A percentile compares a stretch with the other conserved stretches of the same genome.
Evolutionary conservation across 805 yeast genomes (phyloP).

Genomic region (Saccharomycopsis schoenii): DNA sequence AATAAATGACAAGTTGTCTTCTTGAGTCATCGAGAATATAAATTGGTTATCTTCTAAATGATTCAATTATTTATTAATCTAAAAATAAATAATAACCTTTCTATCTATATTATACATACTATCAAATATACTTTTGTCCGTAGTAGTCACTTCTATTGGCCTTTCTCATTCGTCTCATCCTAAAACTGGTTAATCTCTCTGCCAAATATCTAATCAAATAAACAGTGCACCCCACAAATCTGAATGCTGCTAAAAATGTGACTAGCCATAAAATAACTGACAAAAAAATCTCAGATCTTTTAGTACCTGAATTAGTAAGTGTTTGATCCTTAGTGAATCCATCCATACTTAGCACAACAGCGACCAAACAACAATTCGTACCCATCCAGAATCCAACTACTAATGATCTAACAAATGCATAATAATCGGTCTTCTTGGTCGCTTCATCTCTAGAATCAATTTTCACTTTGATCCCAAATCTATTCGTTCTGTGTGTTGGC

Average conservation of each 20-base stretch:
- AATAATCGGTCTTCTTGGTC: slow-evolving; percentile 60
- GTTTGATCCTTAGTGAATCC: slow-evolving; percentile 33
- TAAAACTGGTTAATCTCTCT: neutral
- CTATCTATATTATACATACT: too few relatives aligned
- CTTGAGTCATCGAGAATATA: neutral
- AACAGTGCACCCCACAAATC: slow-evolving; percentile 65
- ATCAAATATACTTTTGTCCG: neutral
- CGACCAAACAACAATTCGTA: slow-evolving; percentile 72
- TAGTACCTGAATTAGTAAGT: slow-evolving; percentile 17
- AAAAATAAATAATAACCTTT: too few relatives aligned
- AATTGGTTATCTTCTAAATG: neutral
- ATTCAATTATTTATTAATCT: too few relatives aligned
- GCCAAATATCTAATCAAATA: slow-evolving; percentile 34
- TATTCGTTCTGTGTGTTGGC: slow-evolving; percentile 26
- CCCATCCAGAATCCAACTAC: slow-evolving; percentile 87
- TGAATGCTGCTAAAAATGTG: slow-evolving; percentile 76
- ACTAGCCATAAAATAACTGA: slow-evolving; percentile 88
- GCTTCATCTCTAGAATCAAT: slow-evolving; percentile 31
- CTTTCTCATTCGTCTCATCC: neutral
- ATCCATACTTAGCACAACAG: slow-evolving; percentile 76
- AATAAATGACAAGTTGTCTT: neutral
- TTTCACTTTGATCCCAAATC: slow-evolving; percentile 28
- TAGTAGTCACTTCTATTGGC: neutral
- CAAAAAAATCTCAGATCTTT: slow-evolving; percentile 58
- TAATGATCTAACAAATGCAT: slow-evolving; percentile 80